Conservation (phyloP, 2,329 filamentous ascomycete genomes). For the Aspergillus tanneri region DNA sequence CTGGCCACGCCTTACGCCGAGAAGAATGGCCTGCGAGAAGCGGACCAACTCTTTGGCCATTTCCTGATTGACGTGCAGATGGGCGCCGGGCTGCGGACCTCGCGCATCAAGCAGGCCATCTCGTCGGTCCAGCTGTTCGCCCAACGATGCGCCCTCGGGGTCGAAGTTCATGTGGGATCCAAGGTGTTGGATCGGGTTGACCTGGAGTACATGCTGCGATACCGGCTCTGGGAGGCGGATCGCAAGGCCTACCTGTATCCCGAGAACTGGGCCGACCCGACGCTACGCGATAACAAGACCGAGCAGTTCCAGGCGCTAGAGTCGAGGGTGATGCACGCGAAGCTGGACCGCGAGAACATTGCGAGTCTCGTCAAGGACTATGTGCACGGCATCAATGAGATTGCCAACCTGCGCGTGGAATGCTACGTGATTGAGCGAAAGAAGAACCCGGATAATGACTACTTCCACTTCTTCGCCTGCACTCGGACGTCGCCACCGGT, state of each 20-base stretch:
- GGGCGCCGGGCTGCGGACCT: neutral
- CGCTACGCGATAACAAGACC: conserved; percentile 6
- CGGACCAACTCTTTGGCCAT: conserved; percentile 1
- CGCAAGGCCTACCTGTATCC: conserved; percentile 8
- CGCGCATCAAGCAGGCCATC: conserved; percentile 2
- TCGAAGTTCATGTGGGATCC: neutral
- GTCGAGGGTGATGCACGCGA: neutral
- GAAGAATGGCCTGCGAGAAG: too few species aligned
- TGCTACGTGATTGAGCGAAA: conserved; percentile 1
- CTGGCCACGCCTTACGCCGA: too few species aligned
- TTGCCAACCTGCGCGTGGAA: neutral
- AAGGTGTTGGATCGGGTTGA: neutral
- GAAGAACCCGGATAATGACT: neutral
- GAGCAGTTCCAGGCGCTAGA: neutral
- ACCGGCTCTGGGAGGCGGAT: conserved; percentile 8
- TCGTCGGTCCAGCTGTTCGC: conserved; percentile 1
- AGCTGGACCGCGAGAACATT: neutral
- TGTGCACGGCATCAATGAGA: neutral
- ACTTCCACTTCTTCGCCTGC: conserved; percentile 1
- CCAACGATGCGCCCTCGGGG: neutral
- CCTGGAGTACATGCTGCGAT: neutral
- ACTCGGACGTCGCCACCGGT: neutral
- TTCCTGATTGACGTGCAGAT: conserved; percentile 7
- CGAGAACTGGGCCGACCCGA: conserved; percentile 7
- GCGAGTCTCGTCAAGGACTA: neutral